Percentiles rank a stretch among this genome's conserved stretches.
Evolutionary conservation across 768 basidiomycete genomes (phyloP).

Genomic region (Agaricus sinodeliciosus): DNA sequence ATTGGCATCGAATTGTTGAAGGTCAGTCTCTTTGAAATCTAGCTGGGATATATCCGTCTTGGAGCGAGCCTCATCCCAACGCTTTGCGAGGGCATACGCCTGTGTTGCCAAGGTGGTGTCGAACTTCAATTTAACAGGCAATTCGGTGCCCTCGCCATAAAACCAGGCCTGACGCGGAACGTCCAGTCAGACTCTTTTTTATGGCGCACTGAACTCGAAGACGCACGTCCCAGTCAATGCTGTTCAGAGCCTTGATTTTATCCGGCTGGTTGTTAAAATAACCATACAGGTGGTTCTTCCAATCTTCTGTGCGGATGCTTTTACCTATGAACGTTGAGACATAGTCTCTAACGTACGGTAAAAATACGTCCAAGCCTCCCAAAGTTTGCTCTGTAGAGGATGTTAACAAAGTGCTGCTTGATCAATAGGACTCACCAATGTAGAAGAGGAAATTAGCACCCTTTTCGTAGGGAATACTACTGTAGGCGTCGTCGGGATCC

Average conservation of each 20-base stretch:
- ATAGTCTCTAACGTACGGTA: conserved; percentile 82
- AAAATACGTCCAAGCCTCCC: conserved; percentile 78
- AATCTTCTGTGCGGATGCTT: conserved; percentile 78
- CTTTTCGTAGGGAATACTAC: conserved; percentile 78
- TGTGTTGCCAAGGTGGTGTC: conserved; percentile 64
- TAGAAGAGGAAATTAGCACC: conserved; percentile 85
- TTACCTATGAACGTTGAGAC: conserved; percentile 75
- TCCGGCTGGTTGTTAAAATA: conserved; percentile 58
- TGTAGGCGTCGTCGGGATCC: conserved; percentile 75
- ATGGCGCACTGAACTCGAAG: background rate
- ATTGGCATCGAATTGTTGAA: conserved; percentile 61
- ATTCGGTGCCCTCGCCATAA: conserved; percentile 65
- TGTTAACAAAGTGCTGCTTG: background rate
- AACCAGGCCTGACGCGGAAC: conserved; percentile 58
- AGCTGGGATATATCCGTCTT: conserved; percentile 36
- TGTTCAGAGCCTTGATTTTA: conserved; percentile 59
- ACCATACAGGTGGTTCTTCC: conserved; percentile 72
- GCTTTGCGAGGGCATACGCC: conserved; percentile 64
- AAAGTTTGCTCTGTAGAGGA: conserved; percentile 51
- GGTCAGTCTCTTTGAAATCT: conserved; percentile 52
- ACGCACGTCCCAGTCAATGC: conserved; percentile 73
- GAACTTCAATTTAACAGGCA: conserved; percentile 72
- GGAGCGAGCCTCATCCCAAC: conserved; percentile 65
- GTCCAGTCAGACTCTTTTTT: background rate
- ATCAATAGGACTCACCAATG: conserved; percentile 46